Conservation (phyloP, 1,284 basidiomycete genomes). For the Neolentinus lepideus region DNA sequence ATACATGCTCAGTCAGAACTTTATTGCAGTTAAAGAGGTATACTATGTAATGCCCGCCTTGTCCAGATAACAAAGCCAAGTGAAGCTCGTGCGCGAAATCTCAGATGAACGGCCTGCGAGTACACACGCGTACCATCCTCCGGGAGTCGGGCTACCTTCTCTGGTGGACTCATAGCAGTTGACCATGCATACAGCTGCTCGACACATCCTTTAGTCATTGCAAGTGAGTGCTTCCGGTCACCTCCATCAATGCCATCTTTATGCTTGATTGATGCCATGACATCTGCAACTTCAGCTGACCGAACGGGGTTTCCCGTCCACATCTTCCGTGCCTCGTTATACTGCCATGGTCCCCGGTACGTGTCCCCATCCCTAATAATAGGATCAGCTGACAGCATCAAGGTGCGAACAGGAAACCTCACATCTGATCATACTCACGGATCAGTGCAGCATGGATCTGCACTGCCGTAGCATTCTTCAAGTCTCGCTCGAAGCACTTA, state of each 20-base stretch:
- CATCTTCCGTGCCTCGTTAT: neutral
- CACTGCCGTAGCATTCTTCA: neutral
- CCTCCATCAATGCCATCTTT: conserved; percentile 1
- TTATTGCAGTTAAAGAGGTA: neutral
- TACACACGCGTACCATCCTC: neutral
- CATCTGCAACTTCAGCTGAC: neutral
- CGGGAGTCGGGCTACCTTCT: neutral
- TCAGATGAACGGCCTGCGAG: neutral
- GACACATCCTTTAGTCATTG: neutral
- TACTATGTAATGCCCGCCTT: neutral
- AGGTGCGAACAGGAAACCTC: neutral
- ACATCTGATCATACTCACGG: neutral
- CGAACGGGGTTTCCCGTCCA: neutral
- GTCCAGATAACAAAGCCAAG: neutral
- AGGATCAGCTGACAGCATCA: neutral
- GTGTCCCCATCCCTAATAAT: neutral
- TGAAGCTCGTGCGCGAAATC: neutral
- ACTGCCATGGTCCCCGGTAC: neutral
- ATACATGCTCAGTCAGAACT: neutral
- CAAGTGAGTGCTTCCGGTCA: neutral
- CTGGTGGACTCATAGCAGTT: neutral
- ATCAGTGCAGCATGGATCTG: neutral
- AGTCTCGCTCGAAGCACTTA: neutral
- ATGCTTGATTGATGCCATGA: conserved; percentile 2
- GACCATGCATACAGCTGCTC: conserved; percentile 2